Conservation (phyloP, 2,329 filamentous ascomycete genomes). For the Cladosporium phlei region DNA sequence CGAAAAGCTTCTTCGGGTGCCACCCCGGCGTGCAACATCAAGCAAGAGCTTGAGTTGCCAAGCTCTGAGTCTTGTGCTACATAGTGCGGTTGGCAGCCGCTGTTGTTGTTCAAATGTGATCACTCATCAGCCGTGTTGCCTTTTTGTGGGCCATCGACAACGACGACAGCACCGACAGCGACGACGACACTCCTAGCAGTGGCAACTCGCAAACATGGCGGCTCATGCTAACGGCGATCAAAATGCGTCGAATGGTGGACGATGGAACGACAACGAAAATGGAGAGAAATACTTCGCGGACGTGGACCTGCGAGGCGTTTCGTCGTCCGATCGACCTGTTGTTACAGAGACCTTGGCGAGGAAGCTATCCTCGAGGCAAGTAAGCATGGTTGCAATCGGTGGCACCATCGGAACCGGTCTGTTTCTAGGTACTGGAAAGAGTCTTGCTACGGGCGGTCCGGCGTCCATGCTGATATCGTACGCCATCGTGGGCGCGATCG, state of each 20-base stretch:
- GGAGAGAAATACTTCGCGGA: conserved; percentile 5
- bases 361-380: conserved; percentile 51
- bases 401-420: conserved; percentile 38
- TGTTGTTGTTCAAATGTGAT: too few relatives aligned
- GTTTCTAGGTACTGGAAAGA: conserved; percentile 59
- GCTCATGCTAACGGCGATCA: neutral
- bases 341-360: conserved; percentile 40
- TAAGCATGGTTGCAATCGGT: conserved; percentile 65
- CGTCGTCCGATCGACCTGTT: neutral
- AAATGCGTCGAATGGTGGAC: neutral
- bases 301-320: neutral
- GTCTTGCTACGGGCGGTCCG: conserved; percentile 49
- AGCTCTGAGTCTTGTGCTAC: neutral
- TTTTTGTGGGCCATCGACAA: too few relatives aligned
- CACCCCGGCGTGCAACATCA: conserved; percentile 10
- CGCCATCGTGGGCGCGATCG: conserved; percentile 62
- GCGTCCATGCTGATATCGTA: conserved; percentile 68
- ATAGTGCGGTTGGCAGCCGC: too few relatives aligned
- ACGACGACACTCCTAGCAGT: too few relatives aligned
- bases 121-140: neutral
- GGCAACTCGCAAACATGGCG: neutral
- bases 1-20: conserved; percentile 1
- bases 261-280: conserved; percentile 5
- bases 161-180: too few relatives aligned
- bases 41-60: conserved; percentile 1